A percentile compares a stretch with the other conserved stretches of the same genome.
These are phyloP conservation scores for Chlamydomonas incerta DNA, from an alignment of 139 green algal species.

Conservation along the genomic window DNA sequence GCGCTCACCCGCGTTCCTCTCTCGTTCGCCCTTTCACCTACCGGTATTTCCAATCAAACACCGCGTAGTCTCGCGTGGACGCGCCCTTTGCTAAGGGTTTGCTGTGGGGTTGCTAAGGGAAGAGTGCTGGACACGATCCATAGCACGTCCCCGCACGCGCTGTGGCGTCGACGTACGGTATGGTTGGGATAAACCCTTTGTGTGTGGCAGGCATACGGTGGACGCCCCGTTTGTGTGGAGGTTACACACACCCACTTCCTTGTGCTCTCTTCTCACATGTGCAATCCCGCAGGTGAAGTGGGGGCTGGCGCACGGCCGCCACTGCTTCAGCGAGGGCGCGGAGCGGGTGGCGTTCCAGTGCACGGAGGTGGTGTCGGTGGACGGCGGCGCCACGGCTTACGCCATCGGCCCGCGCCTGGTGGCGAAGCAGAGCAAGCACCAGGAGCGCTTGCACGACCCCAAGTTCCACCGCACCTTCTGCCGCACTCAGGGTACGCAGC, in stretches of 20 bases:
- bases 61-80: no score
- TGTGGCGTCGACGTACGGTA: neutral
- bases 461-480: neutral
- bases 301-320: constrained; percentile 30
- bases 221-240: no score
- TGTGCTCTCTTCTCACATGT: no score
- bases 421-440: neutral
- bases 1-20: no score
- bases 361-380: constrained; percentile 42
- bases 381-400: constrained; percentile 2
- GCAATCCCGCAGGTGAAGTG: neutral
- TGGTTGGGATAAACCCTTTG: no score
- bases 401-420: constrained; percentile 33
- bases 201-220: no score
- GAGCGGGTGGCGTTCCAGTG: constrained; percentile 53
- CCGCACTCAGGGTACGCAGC: neutral
- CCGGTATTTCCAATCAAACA: no score
- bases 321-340: constrained; percentile 41
- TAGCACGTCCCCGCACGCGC: neutral
- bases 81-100: no score
- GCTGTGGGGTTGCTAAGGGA: no score
- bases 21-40: no score
- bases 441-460: neutral
- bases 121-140: no score
- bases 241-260: no score